Conservation (phyloP, 441 rosid species). For the Adansonia grandidieri region DNA sequence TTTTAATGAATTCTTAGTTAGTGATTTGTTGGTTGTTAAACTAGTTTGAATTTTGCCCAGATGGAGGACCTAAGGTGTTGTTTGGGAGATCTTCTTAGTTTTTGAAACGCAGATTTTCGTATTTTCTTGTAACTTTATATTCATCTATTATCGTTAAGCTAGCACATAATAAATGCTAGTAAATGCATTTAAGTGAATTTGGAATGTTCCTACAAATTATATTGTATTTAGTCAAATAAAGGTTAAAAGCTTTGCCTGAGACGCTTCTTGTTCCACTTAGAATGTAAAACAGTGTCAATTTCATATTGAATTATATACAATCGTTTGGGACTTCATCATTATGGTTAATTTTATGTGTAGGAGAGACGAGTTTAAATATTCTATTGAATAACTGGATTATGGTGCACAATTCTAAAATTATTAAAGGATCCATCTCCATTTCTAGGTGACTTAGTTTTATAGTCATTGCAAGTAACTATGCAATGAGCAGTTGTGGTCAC, state of each 20-base stretch:
- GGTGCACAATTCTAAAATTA: neutral
- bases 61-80: constrained; percentile 18
- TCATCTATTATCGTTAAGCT: constrained; percentile 21
- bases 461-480: neutral
- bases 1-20: constrained; percentile 29
- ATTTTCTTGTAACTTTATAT: constrained; percentile 24
- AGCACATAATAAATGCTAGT: constrained; percentile 7
- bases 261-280: neutral
- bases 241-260: neutral
- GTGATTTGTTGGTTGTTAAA: constrained; percentile 19
- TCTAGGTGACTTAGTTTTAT: neutral
- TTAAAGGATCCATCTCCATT: neutral
- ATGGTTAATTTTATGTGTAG: neutral
- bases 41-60: constrained; percentile 19
- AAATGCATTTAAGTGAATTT: constrained; percentile 24
- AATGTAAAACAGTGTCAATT: neutral
- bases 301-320: neutral
- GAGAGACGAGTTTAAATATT: neutral
- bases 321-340: neutral
- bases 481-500: neutral
- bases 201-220: constrained; percentile 1
- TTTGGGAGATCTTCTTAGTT: constrained; percentile 44
- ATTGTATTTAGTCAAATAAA: neutral
- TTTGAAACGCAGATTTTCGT: constrained; percentile 27
- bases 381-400: neutral